These are phyloP conservation scores for Kurtzmaniella fragi DNA, from an alignment of 805 yeast genomes.

Conservation along the genomic window DNA sequence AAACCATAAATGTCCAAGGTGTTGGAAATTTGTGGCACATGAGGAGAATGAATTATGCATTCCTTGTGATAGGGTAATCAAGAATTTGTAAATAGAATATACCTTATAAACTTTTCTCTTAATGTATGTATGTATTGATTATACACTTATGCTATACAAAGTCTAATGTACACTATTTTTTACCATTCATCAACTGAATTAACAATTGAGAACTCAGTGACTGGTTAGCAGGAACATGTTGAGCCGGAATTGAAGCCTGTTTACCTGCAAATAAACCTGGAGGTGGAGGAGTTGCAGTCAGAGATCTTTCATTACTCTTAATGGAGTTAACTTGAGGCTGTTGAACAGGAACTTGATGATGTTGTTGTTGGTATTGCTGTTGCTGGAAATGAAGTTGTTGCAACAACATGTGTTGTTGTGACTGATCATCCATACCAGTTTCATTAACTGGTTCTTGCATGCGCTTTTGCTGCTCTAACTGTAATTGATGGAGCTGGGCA, in stretches of 20 bases:
- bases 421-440: constrained; percentile 9
- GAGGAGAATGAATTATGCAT: constrained; percentile 52
- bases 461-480: constrained; percentile 21
- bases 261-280: constrained; percentile 54
- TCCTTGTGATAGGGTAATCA: constrained; percentile 54
- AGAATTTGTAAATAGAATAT: constrained; percentile 8
- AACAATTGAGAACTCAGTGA: constrained; percentile 75
- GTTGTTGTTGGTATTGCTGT: constrained; percentile 7
- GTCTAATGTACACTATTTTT: constrained; percentile 27
- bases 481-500: constrained; percentile 27
- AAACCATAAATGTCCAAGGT: constrained; percentile 77
- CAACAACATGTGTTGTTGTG: constrained; percentile 23
- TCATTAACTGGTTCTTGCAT: constrained; percentile 7
- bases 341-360: constrained; percentile 3
- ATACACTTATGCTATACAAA: background rate
- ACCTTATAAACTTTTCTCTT: background rate
- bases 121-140: background rate
- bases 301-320: constrained; percentile 26
- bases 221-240: constrained; percentile 6
- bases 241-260: constrained; percentile 7
- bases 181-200: constrained; percentile 81
- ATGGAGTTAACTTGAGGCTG: constrained; percentile 23
- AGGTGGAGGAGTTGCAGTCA: constrained; percentile 52
- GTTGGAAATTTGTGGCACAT: constrained; percentile 76
- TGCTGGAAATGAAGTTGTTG: constrained; percentile 13